Base-by-base conservation (phyloP, 179 eudicot genomes). In the Silene coronaria region DNA sequence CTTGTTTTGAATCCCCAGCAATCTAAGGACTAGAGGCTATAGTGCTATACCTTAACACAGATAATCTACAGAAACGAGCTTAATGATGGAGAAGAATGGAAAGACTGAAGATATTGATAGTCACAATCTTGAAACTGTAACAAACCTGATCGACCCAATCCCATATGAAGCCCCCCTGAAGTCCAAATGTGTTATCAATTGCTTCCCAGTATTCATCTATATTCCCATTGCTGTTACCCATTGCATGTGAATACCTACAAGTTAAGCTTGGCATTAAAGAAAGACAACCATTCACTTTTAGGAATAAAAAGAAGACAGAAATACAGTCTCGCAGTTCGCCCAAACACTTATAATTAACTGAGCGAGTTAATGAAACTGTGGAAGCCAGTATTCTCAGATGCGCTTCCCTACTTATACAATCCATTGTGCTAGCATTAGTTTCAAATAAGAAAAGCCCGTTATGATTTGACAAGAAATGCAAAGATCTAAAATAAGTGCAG, bases 131-230 rank as follows among this genome's bases (percentile, higher is more conserved):
- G 46, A 67, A 36, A 28, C 23, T 59, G 24, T n/a, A 59, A 72
- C 62, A 13, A 66, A 91, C 96, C 91, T 92, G 97, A 86, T 95
- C 99, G 82, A 86, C 97, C 99, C 99, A 95, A 36, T 95, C 99
- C 97, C 99, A 95, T 53, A 95, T 91, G 84, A 95, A 92, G 76
- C 99, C 99, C 82, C 99, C 99, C 76, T 95, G 99, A 79, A 95
- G 95, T 75, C 99, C 99, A 87, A 88, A 89, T 28, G 93, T 95
- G 79, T 75, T 86, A 83, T 92, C 99, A 82, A 95, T 91, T 62
- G 97, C 97, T 88, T 92, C 90, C 99, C 99, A 95, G 68, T 95
- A 95, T 62, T 87, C 87, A 70, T 84, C 78, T 69, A 95, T 81
- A 79, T 89, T 92, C 57, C 99, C 99, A 30, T 82, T 92, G 91